Evolutionary conservation across 208 protist species (phyloP), one percentile per base, ranked within the genome.

Genomic region (Trypanosoma scelopori): DNA sequence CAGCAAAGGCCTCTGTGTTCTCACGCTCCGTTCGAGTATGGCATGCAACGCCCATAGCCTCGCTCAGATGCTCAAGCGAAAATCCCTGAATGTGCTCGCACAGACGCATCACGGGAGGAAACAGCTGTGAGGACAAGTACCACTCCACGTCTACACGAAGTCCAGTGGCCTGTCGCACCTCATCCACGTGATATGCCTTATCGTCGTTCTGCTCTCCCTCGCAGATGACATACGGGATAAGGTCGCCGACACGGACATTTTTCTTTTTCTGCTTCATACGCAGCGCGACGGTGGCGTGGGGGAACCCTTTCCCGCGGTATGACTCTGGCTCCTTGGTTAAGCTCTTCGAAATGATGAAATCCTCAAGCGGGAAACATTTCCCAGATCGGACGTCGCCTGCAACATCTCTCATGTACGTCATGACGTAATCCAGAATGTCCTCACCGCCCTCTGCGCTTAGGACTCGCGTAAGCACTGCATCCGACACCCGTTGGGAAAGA

Each of bases 221-320:
- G 47, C 91, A 98, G 50, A 99, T 98, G n/a, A 99, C 91, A 75
- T 99, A 99, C 30, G 92, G 96, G 46, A 99, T 99, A 55, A 97
- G 78, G 62, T 99, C 97, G 43, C 96, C 95, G 41, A 93, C 79
- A 42, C 91, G 89, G 27, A 99, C 97, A 23, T 87, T 63, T 69
- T 93, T 76, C 60, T 97, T 97, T 35, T 93, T 59, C 55, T 89
- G 67, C 58, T 83, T 88, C 93, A 99, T 97, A n/a, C 89, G 79
- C 67, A 97, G 78, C 20, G 97, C 97, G 22, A 98, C 96, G 7
- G 78, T 56, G 22, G 90, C 93, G 58, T 99, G 98, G 7, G 98
- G 97, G 70, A 97, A 97, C 25, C 67, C 74, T 47, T 87, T 93
- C 0, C 79, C 82, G 62, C 98, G 92, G 75, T 99, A 99, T 25